Percentiles rank a stretch among this genome's conserved stretches.
Conservation (phyloP, 441 rosid genomes). For the Erodium chrysanthum region DNA sequence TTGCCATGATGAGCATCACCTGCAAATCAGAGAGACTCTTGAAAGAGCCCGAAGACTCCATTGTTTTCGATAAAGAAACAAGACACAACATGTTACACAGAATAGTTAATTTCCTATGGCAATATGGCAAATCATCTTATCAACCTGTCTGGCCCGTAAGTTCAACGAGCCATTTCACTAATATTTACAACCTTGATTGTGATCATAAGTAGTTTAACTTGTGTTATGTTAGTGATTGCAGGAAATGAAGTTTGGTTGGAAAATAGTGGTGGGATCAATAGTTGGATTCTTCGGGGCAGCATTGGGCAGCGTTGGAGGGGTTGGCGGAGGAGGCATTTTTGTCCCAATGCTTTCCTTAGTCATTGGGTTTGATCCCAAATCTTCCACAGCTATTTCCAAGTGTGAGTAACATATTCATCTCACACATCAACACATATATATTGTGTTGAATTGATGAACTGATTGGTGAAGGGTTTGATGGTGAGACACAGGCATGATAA, state of each 20-base stretch:
- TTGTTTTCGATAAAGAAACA: too few relatives aligned
- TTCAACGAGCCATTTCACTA: neutral
- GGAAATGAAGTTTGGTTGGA: constrained; percentile 29
- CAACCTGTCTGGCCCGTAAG: constrained; percentile 84
- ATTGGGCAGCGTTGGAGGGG: constrained; percentile 25
- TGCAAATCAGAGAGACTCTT: too few relatives aligned
- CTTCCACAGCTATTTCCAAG: constrained; percentile 35
- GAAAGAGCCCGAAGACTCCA: too few relatives aligned
- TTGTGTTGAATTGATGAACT: too few relatives aligned
- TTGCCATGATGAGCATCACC: too few relatives aligned
- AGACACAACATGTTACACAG: too few relatives aligned
- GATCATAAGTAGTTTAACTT: too few relatives aligned
- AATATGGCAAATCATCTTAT: constrained; percentile 41
- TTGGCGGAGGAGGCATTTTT: constrained; percentile 39
- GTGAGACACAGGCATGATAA: constrained; percentile 47
- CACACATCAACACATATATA: too few relatives aligned
- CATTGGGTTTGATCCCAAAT: constrained; percentile 33
- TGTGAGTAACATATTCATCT: constrained; percentile 17
- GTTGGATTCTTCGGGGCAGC: too few relatives aligned
- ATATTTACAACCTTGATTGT: too few relatives aligned
- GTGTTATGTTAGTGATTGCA: neutral
- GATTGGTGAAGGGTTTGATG: too few relatives aligned
- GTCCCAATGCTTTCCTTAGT: constrained; percentile 37
- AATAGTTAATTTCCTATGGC: constrained; percentile 42
- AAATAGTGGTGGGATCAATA: constrained; percentile 15